Evolutionary conservation across 2,329 filamentous ascomycete species (phyloP), one percentile per base, ranked within the genome.

Genomic region (Botrytis paeoniae): DNA sequence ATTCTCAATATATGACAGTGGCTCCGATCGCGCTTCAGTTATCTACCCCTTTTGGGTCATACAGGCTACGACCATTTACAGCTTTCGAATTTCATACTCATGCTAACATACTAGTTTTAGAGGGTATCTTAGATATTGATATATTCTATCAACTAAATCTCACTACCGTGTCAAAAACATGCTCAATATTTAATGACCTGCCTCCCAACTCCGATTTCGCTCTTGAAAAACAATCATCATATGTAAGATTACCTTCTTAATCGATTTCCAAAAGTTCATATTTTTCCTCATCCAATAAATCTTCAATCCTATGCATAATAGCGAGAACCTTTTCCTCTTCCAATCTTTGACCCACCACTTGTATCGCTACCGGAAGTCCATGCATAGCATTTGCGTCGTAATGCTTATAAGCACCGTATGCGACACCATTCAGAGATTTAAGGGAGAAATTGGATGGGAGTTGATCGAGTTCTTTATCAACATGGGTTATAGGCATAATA

Each of bases 311-410:
- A 69, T 82, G 78, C 71, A 82, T 82, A 37, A 83, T 77, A 39
- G 81, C 80, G 59, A 83, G 75, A 2, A 81, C 77, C 65, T 80
- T 81, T 74, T 81, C 79, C 68, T 81, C 80, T 62, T 80, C 77
- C 39, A 81, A 75, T 70, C 80, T 75, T 72, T 79, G 78, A 1
- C 79, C 80, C 20, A 80, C 79, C 48, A 81, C 66, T 69, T 81
- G 80, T 12, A 98, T 90, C 0, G 89, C 95, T 0, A 97, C 93
- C 0, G 95, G 95, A 59, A 98, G 84, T 0, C 94, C 95, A 64
- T 93, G 91, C 95, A 98, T 98, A 73, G 89, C 89, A 22, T 85
- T 83, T 0, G 93, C 90, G 81, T 98, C 89, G 81, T 98, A 98
- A 78, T 94, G 87, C 82, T 92, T 94, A 82, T 96, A 97, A 0